Base-by-base conservation (phyloP, 163 green algal species). In the Coccomyxa subellipsoidea region DNA sequence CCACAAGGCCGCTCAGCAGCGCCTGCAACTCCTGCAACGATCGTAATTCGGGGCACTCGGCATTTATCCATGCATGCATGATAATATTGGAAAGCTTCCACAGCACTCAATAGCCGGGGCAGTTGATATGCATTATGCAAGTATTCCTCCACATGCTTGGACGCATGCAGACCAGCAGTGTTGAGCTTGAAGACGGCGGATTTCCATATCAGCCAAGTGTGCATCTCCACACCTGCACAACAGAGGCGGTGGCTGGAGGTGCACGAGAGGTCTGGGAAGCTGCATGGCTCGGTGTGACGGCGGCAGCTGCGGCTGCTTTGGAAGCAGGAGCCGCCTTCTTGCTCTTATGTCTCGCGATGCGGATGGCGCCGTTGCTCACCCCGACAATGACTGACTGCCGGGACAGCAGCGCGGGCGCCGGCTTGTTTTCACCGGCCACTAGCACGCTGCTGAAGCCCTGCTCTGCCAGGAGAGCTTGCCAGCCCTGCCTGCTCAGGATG, bases 281-380 rank as follows among this genome's bases (percentile, higher is more conserved):
- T 59, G 47, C 47, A 59, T 12, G 15, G 23, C 47, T 59, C 15
- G 47, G 47, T 59, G 21, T 59, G 47, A 18, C 47, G 23, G 47
- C 47, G 23, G 47, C 47, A 27, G 47, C n/a, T 59, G 47, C 47
- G 47, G 47, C 47, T 12, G n/a, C n/a, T n/a, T n/a, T n/a, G n/a
- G n/a, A n/a, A n/a, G n/a, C n/a, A 27, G 47, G 15, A 12, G 47
- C 47, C 15, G 47, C 47, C 47, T 59, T 12, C 47, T 59, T 59
- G 3, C 15, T 18, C 47, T 59, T 59, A 12, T 59, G 47, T n/a
- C 66, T 73, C 21, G 38, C 31, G 18, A 79, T 31, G 34, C 23
- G 54, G n/a, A 82, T 76, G 35, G 53, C 54, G 10, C 78, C 78
- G 31, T 82, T 54, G 54, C 78, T 82, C 34, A 82, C 78, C 23